These are phyloP conservation scores for Tylopilus sp. DNA, from an alignment of 768 basidiomycete species.

Conservation along the genomic window DNA sequence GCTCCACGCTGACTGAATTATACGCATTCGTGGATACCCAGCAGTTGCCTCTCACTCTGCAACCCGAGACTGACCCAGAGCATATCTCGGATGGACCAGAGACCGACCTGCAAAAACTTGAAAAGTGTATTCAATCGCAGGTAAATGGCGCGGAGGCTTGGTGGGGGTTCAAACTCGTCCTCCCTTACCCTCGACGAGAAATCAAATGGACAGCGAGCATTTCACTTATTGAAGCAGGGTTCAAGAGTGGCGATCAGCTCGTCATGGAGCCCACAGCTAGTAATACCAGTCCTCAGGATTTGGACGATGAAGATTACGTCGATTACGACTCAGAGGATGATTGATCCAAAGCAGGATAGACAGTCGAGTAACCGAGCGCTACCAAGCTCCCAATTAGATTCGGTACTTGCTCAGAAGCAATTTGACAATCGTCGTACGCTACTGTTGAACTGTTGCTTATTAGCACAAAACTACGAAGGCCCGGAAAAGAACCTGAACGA, in stretches of 20 bases:
- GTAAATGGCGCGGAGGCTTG: constrained; percentile 37
- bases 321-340: constrained; percentile 56
- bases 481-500: not conserved
- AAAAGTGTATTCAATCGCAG: constrained; percentile 33
- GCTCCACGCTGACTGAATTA: constrained; percentile 54
- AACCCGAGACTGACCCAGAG: constrained; percentile 39
- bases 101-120: constrained; percentile 35
- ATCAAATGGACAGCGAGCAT: constrained; percentile 46
- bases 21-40: constrained; percentile 73
- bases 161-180: constrained; percentile 72
- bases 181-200: constrained; percentile 67
- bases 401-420: too few relatives aligned
- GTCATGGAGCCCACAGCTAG: constrained; percentile 49
- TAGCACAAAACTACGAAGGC: too few relatives aligned
- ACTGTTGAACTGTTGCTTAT: not conserved
- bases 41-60: constrained; percentile 42
- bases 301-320: too few relatives aligned
- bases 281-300: constrained; percentile 23
- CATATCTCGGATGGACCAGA: constrained; percentile 36
- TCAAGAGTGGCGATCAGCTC: constrained; percentile 61
- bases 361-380: too few relatives aligned
- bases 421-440: too few relatives aligned
- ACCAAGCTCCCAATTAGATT: not conserved
- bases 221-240: constrained; percentile 41
- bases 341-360: constrained; percentile 6